Percentiles rank a stretch among this genome's conserved stretches.
These are phyloP conservation scores for Fusarium avenaceum DNA, from an alignment of 2,329 filamentous ascomycete species.

Conservation along the genomic window DNA sequence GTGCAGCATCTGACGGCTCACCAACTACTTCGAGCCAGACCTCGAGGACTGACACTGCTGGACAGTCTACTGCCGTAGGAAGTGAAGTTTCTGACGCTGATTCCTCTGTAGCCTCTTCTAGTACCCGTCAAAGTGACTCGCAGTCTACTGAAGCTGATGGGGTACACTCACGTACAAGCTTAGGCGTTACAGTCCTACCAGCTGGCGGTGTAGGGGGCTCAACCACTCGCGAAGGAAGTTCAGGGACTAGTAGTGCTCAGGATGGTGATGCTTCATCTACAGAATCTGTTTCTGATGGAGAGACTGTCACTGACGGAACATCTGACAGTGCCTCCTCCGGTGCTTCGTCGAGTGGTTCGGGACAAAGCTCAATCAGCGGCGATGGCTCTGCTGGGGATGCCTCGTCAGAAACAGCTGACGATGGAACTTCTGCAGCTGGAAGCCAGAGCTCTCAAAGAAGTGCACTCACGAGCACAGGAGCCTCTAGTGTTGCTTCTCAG, in stretches of 20 bases:
- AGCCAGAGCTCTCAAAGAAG: not conserved
- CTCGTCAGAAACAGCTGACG: no score
- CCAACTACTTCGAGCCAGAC: no score
- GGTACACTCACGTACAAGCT: not conserved
- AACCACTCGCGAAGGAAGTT: fast-evolving
- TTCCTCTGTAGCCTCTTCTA: not conserved
- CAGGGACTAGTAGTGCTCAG: fast-evolving
- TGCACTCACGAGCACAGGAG: not conserved
- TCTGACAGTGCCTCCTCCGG: not conserved
- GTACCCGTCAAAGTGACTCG: not conserved
- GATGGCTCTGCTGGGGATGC: no score
- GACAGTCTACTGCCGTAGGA: no score
- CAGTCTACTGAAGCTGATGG: no score
- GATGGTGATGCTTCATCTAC: not conserved
- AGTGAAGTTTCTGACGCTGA: no score
- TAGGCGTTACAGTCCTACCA: constrained; percentile 1
- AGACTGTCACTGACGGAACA: not conserved
- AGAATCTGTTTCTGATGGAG: not conserved
- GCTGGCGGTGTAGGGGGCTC: not conserved
- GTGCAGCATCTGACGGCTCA: not conserved
- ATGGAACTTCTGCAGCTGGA: not conserved
- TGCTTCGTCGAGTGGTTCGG: no score
- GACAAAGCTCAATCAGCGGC: no score
- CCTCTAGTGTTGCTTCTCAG: fast-evolving
- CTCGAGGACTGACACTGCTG: no score